phyloP scores from a whole-genome alignment of 2,329 filamentous ascomycete species.

The Stachybotrys echinatus region DNA sequence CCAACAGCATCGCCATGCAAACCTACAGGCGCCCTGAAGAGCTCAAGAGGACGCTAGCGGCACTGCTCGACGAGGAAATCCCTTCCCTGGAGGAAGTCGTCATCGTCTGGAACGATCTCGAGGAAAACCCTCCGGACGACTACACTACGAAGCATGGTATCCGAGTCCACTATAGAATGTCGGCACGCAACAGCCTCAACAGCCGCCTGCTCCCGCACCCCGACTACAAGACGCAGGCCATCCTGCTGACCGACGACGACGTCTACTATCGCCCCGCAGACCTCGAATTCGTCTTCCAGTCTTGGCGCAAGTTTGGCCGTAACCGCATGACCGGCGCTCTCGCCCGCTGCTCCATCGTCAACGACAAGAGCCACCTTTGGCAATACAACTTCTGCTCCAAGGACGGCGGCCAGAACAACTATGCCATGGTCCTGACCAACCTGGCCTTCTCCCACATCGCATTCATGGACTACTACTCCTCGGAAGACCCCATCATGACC shows the following conservation, averaged over 20 bases:
- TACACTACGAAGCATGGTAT: slow-evolving; percentile 15
- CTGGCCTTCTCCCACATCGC: slow-evolving; percentile 31
- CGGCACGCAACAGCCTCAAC: slow-evolving; percentile 17
- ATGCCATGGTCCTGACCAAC: slow-evolving; percentile 31
- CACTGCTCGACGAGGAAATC: slow-evolving; percentile 12
- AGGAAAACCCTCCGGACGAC: slow-evolving; percentile 12
- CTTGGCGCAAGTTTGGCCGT: slow-evolving; percentile 32
- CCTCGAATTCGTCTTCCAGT: slow-evolving; percentile 34
- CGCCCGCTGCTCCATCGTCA: slow-evolving; percentile 24
- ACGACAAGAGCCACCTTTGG: slow-evolving; percentile 17
- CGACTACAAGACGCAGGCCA: slow-evolving; percentile 28
- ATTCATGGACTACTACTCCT: slow-evolving; percentile 32
- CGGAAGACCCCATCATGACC: slow-evolving; percentile 21
- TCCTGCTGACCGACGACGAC: slow-evolving; percentile 34
- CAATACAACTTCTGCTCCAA: slow-evolving; percentile 26
- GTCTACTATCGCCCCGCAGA: slow-evolving; percentile 31
- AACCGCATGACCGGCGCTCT: slow-evolving; percentile 28
- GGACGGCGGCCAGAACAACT: slow-evolving; percentile 17
- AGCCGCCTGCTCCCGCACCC: slow-evolving; percentile 16
- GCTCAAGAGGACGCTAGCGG: slow-evolving; percentile 15
- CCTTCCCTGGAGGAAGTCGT: slow-evolving; percentile 20
- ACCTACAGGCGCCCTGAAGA: slow-evolving; percentile 18
- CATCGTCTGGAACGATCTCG: slow-evolving; percentile 20
- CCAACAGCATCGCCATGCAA: slow-evolving; percentile 17
- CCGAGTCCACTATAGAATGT: slow-evolving; percentile 16